These are phyloP conservation scores for Xylaria polymorpha DNA, from an alignment of 2,329 filamentous ascomycete species.

Conservation along the genomic window DNA sequence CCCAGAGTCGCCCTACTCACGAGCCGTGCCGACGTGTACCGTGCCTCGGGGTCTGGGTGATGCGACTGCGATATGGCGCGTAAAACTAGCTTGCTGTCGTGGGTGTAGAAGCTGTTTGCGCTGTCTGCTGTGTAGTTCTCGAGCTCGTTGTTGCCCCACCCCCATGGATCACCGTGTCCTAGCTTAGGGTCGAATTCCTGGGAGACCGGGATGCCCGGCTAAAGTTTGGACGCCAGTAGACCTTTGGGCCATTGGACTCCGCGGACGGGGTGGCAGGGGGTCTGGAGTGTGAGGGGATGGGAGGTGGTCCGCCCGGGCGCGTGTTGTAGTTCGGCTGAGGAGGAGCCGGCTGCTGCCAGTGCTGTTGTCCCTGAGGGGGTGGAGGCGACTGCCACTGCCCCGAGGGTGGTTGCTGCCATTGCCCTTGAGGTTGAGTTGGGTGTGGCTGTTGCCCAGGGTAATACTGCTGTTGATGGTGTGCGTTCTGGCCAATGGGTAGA, in stretches of 20 bases:
- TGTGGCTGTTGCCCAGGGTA: slow-evolving; percentile 44
- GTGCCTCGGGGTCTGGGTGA: slow-evolving; percentile 53
- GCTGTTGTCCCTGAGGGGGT: slow-evolving; percentile 25
- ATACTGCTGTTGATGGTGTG: slow-evolving; percentile 38
- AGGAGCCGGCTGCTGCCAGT: slow-evolving; percentile 30
- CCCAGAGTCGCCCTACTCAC: slow-evolving; percentile 64
- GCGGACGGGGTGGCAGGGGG: slow-evolving; percentile 28
- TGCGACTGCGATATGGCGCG: slow-evolving; percentile 59
- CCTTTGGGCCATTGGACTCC: slow-evolving; percentile 20
- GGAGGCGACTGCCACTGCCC: slow-evolving; percentile 36
- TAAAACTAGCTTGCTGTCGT: slow-evolving; percentile 63
- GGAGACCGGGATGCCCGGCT: slow-evolving; percentile 57
- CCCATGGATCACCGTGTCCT: slow-evolving; percentile 63
- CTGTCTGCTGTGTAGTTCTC: slow-evolving; percentile 65
- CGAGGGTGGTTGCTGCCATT: slow-evolving; percentile 31
- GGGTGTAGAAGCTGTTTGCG: slow-evolving; percentile 66
- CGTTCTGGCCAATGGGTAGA: slow-evolving; percentile 42
- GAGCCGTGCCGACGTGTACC: slow-evolving; percentile 67
- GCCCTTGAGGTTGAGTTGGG: slow-evolving; percentile 29
- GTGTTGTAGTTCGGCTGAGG: slow-evolving; percentile 40
- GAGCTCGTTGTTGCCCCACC: slow-evolving; percentile 71
- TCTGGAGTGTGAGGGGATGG: slow-evolving; percentile 41
- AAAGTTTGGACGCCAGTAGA: slow-evolving; percentile 67
- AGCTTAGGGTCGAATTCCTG: slow-evolving; percentile 66
- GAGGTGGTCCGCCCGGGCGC: slow-evolving; percentile 39